phyloP scores from a whole-genome alignment of 1,284 basidiomycete genomes.

The Lentinus polychrous region DNA sequence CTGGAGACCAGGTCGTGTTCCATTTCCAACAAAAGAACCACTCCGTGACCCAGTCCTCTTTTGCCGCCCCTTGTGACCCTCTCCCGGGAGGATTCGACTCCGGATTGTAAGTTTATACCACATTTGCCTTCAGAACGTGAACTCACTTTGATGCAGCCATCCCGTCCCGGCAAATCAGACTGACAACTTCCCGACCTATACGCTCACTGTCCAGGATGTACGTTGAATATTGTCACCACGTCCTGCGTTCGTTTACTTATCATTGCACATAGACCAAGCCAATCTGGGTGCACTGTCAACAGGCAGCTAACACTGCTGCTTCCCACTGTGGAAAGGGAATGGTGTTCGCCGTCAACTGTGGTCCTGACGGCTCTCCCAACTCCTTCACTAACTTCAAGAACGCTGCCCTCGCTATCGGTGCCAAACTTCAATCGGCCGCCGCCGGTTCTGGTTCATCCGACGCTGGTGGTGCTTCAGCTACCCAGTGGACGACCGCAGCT shows the following conservation, averaged over 20 bases:
- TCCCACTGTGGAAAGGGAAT: constrained; percentile 57
- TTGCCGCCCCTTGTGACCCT: constrained; percentile 42
- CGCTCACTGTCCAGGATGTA: constrained; percentile 31
- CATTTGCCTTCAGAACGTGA: neutral
- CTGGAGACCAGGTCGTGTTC: constrained; percentile 55
- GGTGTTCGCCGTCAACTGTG: constrained; percentile 62
- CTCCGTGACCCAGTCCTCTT: constrained; percentile 51
- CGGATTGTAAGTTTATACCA: constrained; percentile 42
- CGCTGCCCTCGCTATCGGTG: constrained; percentile 43
- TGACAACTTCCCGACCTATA: constrained; percentile 29
- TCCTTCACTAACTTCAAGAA: constrained; percentile 53
- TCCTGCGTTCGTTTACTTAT: neutral
- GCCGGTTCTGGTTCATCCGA: constrained; percentile 23
- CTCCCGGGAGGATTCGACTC: constrained; percentile 46
- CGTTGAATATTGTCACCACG: constrained; percentile 7
- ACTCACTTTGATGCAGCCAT: constrained; percentile 28
- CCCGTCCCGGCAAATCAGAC: constrained; percentile 38
- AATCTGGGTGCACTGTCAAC: constrained; percentile 40
- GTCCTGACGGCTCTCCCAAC: constrained; percentile 41
- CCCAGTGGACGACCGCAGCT: constrained; percentile 30
- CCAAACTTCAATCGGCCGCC: constrained; percentile 30
- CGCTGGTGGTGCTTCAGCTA: constrained; percentile 24
- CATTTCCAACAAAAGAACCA: constrained; percentile 51
- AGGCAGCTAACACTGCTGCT: constrained; percentile 26
- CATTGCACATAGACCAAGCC: constrained; percentile 25